These are phyloP conservation scores for Dothidotthia symphoricarpi DNA, from an alignment of 2,329 filamentous ascomycete genomes.

Conservation along the genomic window DNA sequence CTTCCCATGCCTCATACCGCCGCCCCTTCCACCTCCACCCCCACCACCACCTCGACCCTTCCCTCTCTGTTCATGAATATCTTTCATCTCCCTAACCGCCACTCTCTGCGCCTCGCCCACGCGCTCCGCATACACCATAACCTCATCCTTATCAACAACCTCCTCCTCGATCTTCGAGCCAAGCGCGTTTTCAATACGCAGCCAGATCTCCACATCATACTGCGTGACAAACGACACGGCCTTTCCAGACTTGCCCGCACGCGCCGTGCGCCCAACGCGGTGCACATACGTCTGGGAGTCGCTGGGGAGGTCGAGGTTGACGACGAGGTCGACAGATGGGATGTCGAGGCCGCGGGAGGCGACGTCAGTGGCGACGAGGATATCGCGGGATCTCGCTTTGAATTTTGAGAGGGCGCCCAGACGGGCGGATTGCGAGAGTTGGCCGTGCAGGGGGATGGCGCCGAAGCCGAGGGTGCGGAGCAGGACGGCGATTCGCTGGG, in stretches of 20 bases:
- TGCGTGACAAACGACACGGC: slow-evolving; percentile 82
- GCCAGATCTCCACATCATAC: slow-evolving; percentile 79
- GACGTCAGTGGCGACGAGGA: slow-evolving; percentile 92
- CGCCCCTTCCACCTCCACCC: slow-evolving; percentile 33
- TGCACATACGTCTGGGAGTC: slow-evolving; percentile 92
- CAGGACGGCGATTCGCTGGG: slow-evolving; percentile 79
- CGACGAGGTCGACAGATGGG: slow-evolving; percentile 80
- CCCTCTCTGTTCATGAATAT: slow-evolving; percentile 66
- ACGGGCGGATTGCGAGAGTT: slow-evolving; percentile 82
- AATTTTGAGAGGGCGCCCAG: slow-evolving; percentile 90
- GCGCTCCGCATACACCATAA: slow-evolving; percentile 73
- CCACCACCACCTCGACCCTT: slow-evolving; percentile 54
- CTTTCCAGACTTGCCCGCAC: slow-evolving; percentile 80
- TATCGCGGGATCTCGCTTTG: slow-evolving; percentile 72
- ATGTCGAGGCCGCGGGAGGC: slow-evolving; percentile 91
- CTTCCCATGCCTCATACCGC: slow-evolving; percentile 35
- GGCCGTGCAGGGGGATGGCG: slow-evolving; percentile 89
- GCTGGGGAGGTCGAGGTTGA: slow-evolving; percentile 81
- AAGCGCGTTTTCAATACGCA: slow-evolving; percentile 78
- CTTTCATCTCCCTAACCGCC: slow-evolving; percentile 78
- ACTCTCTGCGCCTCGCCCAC: slow-evolving; percentile 82
- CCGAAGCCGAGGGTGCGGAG: slow-evolving; percentile 82
- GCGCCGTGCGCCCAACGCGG: slow-evolving; percentile 81
- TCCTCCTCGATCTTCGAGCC: slow-evolving; percentile 73
- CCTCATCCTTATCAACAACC: slow-evolving; percentile 72